Evolutionary conservation across 164 flowering plant genomes (phyloP), one percentile per base, ranked within the genome.

Genomic region (Aristolochia fimbriata): DNA sequence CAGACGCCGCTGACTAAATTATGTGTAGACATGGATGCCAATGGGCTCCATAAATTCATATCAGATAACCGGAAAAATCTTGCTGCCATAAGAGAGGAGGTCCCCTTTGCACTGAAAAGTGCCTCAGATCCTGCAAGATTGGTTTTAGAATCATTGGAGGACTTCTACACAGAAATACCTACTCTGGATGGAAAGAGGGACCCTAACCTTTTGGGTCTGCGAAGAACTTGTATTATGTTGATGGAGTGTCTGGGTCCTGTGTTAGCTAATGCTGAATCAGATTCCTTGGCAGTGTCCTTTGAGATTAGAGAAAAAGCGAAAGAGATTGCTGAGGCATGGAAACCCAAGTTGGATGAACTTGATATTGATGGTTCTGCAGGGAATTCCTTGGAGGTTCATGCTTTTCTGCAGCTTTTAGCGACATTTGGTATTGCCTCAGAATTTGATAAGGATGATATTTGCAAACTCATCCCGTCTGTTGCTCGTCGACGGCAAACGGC

Each of bases 311-410:
- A 66, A 63, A 72, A 76, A 56, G 97, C 99, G 20, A 86, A 75
- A 67, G 73, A 61, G 54, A 81, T 90, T 80, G 93, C 99, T 59
- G 84, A 75, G 46, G 89, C 81, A 41, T 93, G 97, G 99, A 90
- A 88, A 61, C 96, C 97, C 27, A 88, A 78, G 74, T 78, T 93
- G 63, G 86, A 82, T 77, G 73, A 80, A 62, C 81, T 88, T 56
- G 97, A 90, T 62, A 56, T 77, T 63, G 96, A 88, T 74, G 86
- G 80, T 51, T 78, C 82, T 74, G 82, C 76, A 76, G 99, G 99
- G 53, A 93, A 93, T 73, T 90, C 95, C 37, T 76, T 93, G 75
- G 97, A 90, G 78, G 92, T 96, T 65, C 97, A 90, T 78, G 99
- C 99, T 27, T 93, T 88, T 64, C 71, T 93, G 76, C 96, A 88